Evolutionary conservation across 768 basidiomycete genomes (phyloP).

Genomic region (Steccherinum ochraceum): DNA sequence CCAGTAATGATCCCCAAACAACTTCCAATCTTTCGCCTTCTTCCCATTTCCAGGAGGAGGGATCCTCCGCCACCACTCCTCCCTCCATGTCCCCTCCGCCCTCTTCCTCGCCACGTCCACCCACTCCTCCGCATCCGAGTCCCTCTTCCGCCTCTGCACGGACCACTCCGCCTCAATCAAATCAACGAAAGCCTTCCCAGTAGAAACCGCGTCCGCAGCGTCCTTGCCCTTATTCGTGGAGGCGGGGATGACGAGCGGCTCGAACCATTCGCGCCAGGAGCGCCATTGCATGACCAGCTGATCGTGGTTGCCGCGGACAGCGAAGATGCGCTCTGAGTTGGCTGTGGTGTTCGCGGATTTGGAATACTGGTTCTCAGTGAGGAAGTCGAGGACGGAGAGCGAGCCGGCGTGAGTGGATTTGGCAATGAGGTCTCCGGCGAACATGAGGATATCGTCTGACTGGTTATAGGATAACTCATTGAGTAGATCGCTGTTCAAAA

Average conservation of each 20-base stretch:
- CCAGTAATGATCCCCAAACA: constrained; percentile 72
- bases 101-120: constrained; percentile 26
- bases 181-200: constrained; percentile 45
- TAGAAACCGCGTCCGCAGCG: constrained; percentile 9
- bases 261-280: constrained; percentile 80
- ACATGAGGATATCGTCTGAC: constrained; percentile 61
- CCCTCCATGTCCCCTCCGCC: constrained; percentile 20
- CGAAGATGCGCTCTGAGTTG: constrained; percentile 37
- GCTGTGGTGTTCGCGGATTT: neutral
- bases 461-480: constrained; percentile 53
- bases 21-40: constrained; percentile 50
- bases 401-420: constrained; percentile 63
- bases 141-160: constrained; percentile 20
- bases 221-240: constrained; percentile 25
- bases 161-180: constrained; percentile 41
- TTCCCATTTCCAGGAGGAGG: constrained; percentile 20
- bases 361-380: constrained; percentile 43
- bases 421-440: constrained; percentile 77
- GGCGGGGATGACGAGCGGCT: constrained; percentile 16
- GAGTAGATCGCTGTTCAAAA: constrained; percentile 55
- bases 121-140: constrained; percentile 35
- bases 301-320: constrained; percentile 94
- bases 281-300: constrained; percentile 89
- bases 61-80: constrained; percentile 26
- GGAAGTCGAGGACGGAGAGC: constrained; percentile 53